Conservation (phyloP, 2,329 filamentous ascomycete genomes). For the Hymenoscyphus fructigenus region DNA sequence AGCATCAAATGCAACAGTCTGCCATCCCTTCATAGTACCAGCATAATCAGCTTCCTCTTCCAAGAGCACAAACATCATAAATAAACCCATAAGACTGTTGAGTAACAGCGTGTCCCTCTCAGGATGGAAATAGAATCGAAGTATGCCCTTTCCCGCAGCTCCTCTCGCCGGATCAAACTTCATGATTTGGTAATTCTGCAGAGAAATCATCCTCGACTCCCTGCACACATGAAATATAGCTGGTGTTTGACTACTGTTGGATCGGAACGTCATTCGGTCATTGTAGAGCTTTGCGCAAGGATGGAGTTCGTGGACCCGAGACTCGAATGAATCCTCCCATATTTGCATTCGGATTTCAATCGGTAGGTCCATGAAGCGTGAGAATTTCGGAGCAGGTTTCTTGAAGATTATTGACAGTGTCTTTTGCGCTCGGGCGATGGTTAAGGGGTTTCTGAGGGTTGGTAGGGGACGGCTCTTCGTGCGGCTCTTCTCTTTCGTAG, state of each 20-base stretch:
- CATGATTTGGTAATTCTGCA: conserved; percentile 32
- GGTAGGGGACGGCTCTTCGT: background rate
- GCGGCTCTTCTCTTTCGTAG: background rate
- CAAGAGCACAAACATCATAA: conserved; percentile 35
- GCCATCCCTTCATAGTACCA: conserved; percentile 33
- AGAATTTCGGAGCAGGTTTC: conserved; percentile 20
- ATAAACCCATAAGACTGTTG: conserved; percentile 34
- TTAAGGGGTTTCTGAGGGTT: background rate
- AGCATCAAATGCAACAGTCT: conserved; percentile 35
- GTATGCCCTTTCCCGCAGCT: conserved; percentile 28
- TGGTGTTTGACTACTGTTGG: conserved; percentile 31
- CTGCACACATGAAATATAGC: conserved; percentile 29
- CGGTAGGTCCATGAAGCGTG: conserved; percentile 28
- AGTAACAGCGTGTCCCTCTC: conserved; percentile 32
- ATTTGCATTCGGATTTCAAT: conserved; percentile 32
- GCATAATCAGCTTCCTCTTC: conserved; percentile 30
- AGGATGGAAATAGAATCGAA: conserved; percentile 35
- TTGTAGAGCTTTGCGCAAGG: conserved; percentile 35
- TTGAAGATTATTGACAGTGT: conserved; percentile 40
- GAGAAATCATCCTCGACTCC: conserved; percentile 30
- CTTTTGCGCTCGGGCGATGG: conserved; percentile 65
- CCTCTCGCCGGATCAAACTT: conserved; percentile 25
- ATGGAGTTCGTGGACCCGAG: conserved; percentile 35
- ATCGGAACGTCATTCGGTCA: conserved; percentile 35
- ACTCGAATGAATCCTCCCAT: conserved; percentile 29